A percentile compares a stretch with the other conserved stretches of the same genome.
Evolutionary conservation across 441 rosid genomes (phyloP).

Genomic region (Theobroma grandiflorum): DNA sequence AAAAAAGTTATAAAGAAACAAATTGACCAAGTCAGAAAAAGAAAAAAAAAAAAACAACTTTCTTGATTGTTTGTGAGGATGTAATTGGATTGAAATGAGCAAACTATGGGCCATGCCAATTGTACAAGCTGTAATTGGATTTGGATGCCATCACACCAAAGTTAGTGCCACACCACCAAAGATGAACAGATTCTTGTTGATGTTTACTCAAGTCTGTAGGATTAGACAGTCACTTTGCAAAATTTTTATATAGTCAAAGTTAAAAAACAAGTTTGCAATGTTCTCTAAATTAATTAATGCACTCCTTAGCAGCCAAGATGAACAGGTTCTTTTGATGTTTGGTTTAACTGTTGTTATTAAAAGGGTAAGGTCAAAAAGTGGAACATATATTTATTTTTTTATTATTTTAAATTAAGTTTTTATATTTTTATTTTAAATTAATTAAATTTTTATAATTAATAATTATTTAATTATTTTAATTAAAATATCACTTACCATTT

Average conservation of each 20-base stretch:
- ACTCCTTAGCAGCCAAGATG: too few species aligned
- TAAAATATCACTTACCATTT: too few species aligned
- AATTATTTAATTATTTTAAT: too few species aligned
- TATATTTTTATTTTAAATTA: too few species aligned
- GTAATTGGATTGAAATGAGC: not conserved
- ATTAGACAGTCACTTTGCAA: not conserved
- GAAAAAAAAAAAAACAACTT: not conserved
- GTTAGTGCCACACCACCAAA: not conserved
- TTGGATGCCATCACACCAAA: not conserved
- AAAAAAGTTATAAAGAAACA: not conserved
- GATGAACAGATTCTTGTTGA: not conserved
- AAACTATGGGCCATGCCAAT: not conserved
- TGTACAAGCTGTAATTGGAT: not conserved
- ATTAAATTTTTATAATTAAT: too few species aligned
- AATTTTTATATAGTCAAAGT: not conserved
- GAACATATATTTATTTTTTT: too few species aligned
- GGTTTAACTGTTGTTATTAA: too few species aligned
- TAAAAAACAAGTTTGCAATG: not conserved
- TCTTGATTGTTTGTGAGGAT: not conserved
- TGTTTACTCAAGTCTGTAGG: not conserved
- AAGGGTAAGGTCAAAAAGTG: too few species aligned
- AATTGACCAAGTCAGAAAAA: not conserved
- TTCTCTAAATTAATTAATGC: not conserved
- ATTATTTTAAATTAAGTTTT: too few species aligned
- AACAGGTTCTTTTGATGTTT: too few species aligned